phyloP scores from a whole-genome alignment of 169 alveolate genomes.

The Plasmodium billcollinsi region DNA sequence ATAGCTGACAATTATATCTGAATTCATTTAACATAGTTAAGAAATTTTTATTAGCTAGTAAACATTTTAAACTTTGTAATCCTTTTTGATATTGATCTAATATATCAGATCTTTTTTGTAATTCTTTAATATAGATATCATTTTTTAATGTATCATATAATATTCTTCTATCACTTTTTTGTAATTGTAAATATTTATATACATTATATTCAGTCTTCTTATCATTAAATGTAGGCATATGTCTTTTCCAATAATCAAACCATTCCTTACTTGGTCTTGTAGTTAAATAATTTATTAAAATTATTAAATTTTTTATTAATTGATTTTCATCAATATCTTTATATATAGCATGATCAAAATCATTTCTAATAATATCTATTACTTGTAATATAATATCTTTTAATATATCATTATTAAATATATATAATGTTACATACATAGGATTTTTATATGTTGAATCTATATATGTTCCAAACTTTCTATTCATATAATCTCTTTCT shows the following conservation, averaged over 20 bases:
- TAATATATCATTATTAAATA: conserved; percentile 38
- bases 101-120: conserved; percentile 67
- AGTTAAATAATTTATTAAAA: conserved; percentile 34
- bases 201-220: conserved; percentile 50
- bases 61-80: conserved; percentile 45
- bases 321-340: conserved; percentile 51
- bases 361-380: conserved; percentile 42
- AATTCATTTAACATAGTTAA: conserved; percentile 34
- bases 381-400: conserved; percentile 52
- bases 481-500: conserved; percentile 47
- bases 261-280: conserved; percentile 66
- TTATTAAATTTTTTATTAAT: conserved; percentile 27
- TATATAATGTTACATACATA: conserved; percentile 64
- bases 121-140: conserved; percentile 60
- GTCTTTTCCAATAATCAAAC: conserved; percentile 64
- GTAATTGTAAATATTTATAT: conserved; percentile 38
- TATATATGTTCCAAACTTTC: conserved; percentile 48
- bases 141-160: conserved; percentile 29
- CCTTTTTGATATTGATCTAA: conserved; percentile 67
- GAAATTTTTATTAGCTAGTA: conserved; percentile 37
- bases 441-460: conserved; percentile 72
- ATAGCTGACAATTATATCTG: conserved; percentile 47
- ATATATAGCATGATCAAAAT: conserved; percentile 49
- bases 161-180: conserved; percentile 42
- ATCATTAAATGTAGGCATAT: conserved; percentile 53